These are phyloP conservation scores for Annulohypoxylon nitens DNA, from an alignment of 495 filamentous ascomycete species.

Conservation along the genomic window DNA sequence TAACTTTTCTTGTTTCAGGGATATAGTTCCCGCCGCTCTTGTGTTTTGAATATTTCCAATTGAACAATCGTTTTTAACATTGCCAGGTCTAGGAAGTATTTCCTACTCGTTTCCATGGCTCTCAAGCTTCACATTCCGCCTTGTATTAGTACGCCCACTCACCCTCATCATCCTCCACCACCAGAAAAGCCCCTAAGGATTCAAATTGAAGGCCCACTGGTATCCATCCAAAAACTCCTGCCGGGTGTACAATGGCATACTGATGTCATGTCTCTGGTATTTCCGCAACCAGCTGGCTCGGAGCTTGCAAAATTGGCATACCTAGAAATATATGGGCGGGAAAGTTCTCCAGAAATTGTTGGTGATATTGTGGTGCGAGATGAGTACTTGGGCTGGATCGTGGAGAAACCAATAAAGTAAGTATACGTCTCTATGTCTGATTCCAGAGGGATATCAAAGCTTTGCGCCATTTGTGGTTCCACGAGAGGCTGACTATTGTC, in stretches of 20 bases:
- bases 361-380: conserved; percentile 48
- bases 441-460: no score
- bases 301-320: conserved; percentile 50
- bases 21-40: no score
- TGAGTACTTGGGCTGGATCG: conserved; percentile 38
- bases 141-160: conserved; percentile 36
- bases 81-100: no score
- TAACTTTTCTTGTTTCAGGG: no score
- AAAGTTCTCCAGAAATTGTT: conserved; percentile 24
- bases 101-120: conserved; percentile 10
- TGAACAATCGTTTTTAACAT: no score
- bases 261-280: conserved; percentile 20
- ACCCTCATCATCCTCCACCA: conserved; percentile 44
- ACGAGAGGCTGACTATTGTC: no score
- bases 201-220: conserved; percentile 51
- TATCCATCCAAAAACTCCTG: conserved; percentile 48
- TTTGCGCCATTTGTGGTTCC: no score
- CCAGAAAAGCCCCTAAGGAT: conserved; percentile 48
- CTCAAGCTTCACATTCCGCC: conserved; percentile 30
- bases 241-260: conserved; percentile 47
- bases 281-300: conserved; percentile 49
- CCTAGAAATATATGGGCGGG: conserved; percentile 44
- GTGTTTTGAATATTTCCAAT: no score
- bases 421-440: no score
- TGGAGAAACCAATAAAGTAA: not conserved